Conservation (phyloP, 331 rosid genomes). For the Malus hybrid region DNA sequence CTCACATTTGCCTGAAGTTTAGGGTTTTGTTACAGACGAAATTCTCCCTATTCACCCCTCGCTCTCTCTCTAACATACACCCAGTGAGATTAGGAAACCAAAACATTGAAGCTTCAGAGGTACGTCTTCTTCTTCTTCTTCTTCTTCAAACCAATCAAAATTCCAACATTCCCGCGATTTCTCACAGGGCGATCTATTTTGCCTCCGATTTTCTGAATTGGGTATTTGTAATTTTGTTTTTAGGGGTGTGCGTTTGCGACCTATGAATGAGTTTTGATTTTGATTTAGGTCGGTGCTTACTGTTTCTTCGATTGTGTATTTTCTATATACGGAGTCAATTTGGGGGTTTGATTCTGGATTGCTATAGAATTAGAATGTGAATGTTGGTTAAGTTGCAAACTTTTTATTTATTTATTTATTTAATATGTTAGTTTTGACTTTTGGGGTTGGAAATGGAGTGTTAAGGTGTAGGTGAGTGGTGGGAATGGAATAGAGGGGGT, state of each 20-base stretch:
- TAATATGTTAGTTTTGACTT: background rate
- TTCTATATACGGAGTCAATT: conserved; percentile 18
- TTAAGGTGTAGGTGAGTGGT: conserved; percentile 22
- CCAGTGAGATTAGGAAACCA: background rate
- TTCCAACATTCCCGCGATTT: conserved; percentile 24
- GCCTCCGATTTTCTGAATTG: background rate
- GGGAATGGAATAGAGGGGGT: conserved; percentile 26
- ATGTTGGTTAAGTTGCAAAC: conserved; percentile 32
- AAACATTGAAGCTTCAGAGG: conserved; percentile 37
- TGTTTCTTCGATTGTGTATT: conserved; percentile 14
- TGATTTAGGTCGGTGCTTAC: conserved; percentile 4
- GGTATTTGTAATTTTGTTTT: conserved; percentile 33
- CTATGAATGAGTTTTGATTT: background rate
- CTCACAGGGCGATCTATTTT: conserved; percentile 25
- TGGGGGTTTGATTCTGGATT: conserved; percentile 24
- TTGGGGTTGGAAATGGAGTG: conserved; percentile 31
- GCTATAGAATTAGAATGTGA: conserved; percentile 22
- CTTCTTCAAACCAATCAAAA: conserved; percentile 12
- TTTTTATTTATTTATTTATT: background rate
- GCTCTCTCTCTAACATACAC: background rate
- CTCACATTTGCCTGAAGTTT: conserved; percentile 25
- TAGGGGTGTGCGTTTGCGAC: background rate
- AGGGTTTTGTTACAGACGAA: conserved; percentile 37
- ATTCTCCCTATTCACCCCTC: background rate
- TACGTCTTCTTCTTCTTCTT: conserved; percentile 17